Evolutionary conservation across 805 yeast species (phyloP).

Genomic region (Candida wancherniae): DNA sequence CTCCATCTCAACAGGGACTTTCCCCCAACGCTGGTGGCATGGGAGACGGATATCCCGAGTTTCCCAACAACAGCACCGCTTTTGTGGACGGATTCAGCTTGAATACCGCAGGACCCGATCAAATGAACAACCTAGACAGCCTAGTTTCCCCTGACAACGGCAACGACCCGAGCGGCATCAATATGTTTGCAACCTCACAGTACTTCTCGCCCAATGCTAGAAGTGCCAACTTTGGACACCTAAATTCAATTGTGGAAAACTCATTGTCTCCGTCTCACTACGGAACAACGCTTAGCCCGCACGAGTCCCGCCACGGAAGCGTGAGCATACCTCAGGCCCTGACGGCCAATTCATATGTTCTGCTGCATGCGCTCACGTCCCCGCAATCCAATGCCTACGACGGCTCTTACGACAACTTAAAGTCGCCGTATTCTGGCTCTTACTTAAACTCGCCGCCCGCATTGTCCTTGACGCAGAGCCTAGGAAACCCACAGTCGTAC

Average conservation of each 20-base stretch:
- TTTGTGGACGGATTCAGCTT: slow-evolving; percentile 8
- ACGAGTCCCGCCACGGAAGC: slow-evolving; percentile 27
- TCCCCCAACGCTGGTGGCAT: slow-evolving; percentile 8
- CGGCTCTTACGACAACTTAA: slow-evolving; percentile 31
- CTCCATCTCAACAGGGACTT: slow-evolving; percentile 12
- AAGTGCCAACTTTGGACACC: slow-evolving; percentile 21
- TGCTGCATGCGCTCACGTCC: slow-evolving; percentile 33
- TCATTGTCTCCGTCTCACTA: slow-evolving; percentile 10
- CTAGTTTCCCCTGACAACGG: slow-evolving; percentile 30
- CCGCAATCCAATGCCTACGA: slow-evolving; percentile 26
- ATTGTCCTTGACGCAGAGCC: slow-evolving; percentile 15
- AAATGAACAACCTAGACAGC: slow-evolving; percentile 30
- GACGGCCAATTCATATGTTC: slow-evolving; percentile 26
- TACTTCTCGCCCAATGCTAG: slow-evolving; percentile 38
- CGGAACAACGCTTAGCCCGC: slow-evolving; percentile 28
- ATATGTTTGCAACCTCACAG: slow-evolving; percentile 30
- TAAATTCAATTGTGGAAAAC: slow-evolving; percentile 33
- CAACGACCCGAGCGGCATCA: slow-evolving; percentile 10
- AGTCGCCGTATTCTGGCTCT: slow-evolving; percentile 28
- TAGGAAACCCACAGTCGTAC: slow-evolving; percentile 6
- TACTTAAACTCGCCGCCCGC: slow-evolving; percentile 39
- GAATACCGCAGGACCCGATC: slow-evolving; percentile 6
- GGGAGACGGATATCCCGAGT: slow-evolving; percentile 4
- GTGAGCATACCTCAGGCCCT: slow-evolving; percentile 25
- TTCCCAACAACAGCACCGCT: slow-evolving; percentile 3